Evolutionary conservation across 1,284 basidiomycete genomes (phyloP), one percentile per base, ranked within the genome.

Genomic region (Fomitopsis schrenkii): DNA sequence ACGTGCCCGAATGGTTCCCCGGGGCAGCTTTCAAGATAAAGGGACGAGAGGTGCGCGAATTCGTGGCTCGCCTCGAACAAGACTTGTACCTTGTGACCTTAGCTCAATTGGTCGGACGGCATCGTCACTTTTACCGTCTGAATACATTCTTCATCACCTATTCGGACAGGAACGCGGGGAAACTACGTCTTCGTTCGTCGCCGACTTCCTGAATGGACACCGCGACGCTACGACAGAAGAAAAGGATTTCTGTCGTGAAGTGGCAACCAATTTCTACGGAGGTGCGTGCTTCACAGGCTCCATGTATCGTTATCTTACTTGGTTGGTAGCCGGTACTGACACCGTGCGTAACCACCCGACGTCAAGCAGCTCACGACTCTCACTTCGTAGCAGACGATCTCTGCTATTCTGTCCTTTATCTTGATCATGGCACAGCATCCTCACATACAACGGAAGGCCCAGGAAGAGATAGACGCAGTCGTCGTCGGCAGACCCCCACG

Each of bases 381-480:
- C 14, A 41, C 48, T 7, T 5, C 5, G 10, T 8, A 6, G 5
- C 35, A 61, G 59, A 52, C 59, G 2, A 45, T 54, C 5, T 53
- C 59, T 2, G 46, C 57, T 2, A 35, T 61, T 7, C 36, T 50
- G 3, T 41, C 61, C 5, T 70, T 72, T 52, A 59, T 74, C 42
- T 57, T 74, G 17, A 68, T 67, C 1, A 67, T 74, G 69, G 60
- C 68, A 3, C 63, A 67, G 10, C 59, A 71, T 57, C 74, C 72
- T 2, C 67, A 71, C 10, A 61, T 71, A 7, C 70, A 71, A 42
- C 53, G 55, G 2, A 71, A 68, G 45, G 74, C 74, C 0, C 73
- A 74, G 46, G 67, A 64, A 8, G 74, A 76, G 59, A 66, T 76
- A 26, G 73, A 74, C 22, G 53, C 61, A 6, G 68, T 71, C 19